phyloP scores from a whole-genome alignment of 768 basidiomycete genomes.

The Basidioascus undulatus region DNA sequence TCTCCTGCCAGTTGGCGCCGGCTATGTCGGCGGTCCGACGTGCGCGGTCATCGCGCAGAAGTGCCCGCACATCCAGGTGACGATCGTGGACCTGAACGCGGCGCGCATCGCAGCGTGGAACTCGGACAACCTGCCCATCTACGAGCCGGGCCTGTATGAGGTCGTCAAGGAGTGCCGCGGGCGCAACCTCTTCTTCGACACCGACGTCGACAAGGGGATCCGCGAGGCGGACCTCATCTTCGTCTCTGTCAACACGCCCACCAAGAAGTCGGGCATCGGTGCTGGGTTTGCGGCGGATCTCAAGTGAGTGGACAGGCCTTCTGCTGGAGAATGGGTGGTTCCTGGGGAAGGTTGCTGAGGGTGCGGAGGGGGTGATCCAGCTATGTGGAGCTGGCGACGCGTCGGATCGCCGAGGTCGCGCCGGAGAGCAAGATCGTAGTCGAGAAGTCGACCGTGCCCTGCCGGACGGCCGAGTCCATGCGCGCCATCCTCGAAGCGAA shows the following conservation, averaged over 20 bases:
- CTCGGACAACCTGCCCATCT: conserved; percentile 55
- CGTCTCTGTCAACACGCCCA: conserved; percentile 95
- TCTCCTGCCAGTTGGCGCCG: conserved; percentile 41
- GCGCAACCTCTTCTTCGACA: conserved; percentile 90
- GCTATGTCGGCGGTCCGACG: conserved; percentile 93
- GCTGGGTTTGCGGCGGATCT: conserved; percentile 96
- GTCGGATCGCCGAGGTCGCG: conserved; percentile 80
- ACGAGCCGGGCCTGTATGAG: conserved; percentile 84
- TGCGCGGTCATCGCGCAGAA: conserved; percentile 85
- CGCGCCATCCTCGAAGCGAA: conserved; percentile 97
- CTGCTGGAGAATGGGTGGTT: too few relatives aligned
- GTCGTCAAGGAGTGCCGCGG: conserved; percentile 73
- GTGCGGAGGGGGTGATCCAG: too few relatives aligned
- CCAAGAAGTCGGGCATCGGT: conserved; percentile 92
- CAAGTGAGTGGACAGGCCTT: conserved; percentile 52
- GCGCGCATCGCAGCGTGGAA: conserved; percentile 94
- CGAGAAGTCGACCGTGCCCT: conserved; percentile 97
- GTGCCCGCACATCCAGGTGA: conserved; percentile 78
- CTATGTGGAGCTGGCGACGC: conserved; percentile 91
- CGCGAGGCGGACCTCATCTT: conserved; percentile 92
- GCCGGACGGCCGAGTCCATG: conserved; percentile 97
- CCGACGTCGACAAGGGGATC: conserved; percentile 65
- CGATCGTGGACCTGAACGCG: conserved; percentile 94
- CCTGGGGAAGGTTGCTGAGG: too few relatives aligned
- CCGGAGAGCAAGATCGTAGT: conserved; percentile 89